These are phyloP conservation scores for Colletotrichum chlorophyti DNA, from an alignment of 2,329 filamentous ascomycete genomes.

Conservation along the genomic window DNA sequence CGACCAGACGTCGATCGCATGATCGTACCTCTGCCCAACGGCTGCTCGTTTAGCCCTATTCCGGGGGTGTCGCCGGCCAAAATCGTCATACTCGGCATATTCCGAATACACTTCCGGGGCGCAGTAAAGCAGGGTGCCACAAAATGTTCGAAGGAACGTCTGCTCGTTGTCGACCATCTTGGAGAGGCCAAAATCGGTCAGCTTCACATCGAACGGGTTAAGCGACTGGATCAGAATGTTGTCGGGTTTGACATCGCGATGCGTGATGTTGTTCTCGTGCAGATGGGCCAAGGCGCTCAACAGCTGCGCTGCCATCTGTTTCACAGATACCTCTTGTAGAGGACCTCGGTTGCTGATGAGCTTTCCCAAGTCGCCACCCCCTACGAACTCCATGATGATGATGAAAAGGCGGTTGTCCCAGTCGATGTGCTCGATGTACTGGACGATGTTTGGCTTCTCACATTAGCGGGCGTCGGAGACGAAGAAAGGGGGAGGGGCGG, in stretches of 20 bases:
- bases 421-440: constrained; percentile 89
- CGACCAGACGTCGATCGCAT: constrained; percentile 96
- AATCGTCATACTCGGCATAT: constrained; percentile 71
- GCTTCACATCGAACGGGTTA: constrained; percentile 81
- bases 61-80: constrained; percentile 68
- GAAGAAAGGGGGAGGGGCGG: constrained; percentile 12
- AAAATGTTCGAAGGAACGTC: constrained; percentile 95
- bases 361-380: constrained; percentile 81
- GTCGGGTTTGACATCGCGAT: constrained; percentile 98
- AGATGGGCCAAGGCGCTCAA: constrained; percentile 85
- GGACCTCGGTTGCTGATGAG: constrained; percentile 67
- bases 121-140: constrained; percentile 93
- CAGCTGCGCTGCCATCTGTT: constrained; percentile 77
- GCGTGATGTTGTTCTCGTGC: constrained; percentile 87
- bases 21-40: constrained; percentile 76
- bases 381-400: constrained; percentile 95
- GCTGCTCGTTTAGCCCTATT: constrained; percentile 65
- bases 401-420: constrained; percentile 85
- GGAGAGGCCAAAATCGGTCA: constrained; percentile 95
- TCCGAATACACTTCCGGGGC: constrained; percentile 94
- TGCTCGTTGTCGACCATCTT: constrained; percentile 91
- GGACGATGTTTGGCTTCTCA: constrained; percentile 80
- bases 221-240: constrained; percentile 86
- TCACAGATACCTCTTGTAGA: constrained; percentile 73
- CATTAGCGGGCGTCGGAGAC: constrained; percentile 1